Percentiles rank a stretch among this genome's conserved stretches.
Evolutionary conservation across 2,329 filamentous ascomycete genomes (phyloP).

Genomic region (Aspergillus intermedius): DNA sequence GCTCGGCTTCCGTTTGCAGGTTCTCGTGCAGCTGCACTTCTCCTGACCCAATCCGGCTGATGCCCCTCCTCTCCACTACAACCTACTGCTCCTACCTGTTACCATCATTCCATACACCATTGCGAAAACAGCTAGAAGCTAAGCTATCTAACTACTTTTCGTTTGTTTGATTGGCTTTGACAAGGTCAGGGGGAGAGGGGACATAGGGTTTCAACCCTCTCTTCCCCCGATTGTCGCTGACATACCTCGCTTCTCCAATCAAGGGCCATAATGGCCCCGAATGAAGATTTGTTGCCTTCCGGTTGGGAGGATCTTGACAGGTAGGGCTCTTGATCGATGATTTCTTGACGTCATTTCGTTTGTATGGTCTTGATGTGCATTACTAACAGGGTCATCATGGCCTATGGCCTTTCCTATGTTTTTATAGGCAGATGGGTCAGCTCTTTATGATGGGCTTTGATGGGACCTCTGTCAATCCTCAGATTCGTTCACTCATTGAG

Average conservation of each 20-base stretch:
- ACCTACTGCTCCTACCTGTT: not conserved
- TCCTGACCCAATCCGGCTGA: not conserved
- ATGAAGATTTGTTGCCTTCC: conserved; percentile 36
- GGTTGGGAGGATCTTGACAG: conserved; percentile 37
- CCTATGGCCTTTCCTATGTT: conserved; percentile 33
- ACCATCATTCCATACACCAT: not conserved
- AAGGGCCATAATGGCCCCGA: conserved; percentile 34
- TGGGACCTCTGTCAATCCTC: conserved; percentile 56
- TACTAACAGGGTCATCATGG: conserved; percentile 10
- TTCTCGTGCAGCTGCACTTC: not conserved
- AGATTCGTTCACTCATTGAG: conserved; percentile 57
- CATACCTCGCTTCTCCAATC: conserved; percentile 25
- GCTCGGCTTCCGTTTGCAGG: no score
- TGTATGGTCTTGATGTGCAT: not conserved
- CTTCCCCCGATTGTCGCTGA: not conserved
- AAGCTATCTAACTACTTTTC: not conserved
- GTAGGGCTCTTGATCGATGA: conserved; percentile 18
- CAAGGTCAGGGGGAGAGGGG: not conserved
- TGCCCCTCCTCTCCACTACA: not conserved
- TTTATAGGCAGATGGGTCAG: conserved; percentile 54
- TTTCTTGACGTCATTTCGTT: conserved; percentile 30
- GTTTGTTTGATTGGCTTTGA: not conserved
- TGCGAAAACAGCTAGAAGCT: not conserved
- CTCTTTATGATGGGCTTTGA: conserved; percentile 64
- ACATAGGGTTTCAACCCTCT: not conserved